A percentile compares a stretch with the other conserved stretches of the same genome.
Conservation (phyloP, 192 early-diverging fungal species). For the Spinellus fusiger region DNA sequence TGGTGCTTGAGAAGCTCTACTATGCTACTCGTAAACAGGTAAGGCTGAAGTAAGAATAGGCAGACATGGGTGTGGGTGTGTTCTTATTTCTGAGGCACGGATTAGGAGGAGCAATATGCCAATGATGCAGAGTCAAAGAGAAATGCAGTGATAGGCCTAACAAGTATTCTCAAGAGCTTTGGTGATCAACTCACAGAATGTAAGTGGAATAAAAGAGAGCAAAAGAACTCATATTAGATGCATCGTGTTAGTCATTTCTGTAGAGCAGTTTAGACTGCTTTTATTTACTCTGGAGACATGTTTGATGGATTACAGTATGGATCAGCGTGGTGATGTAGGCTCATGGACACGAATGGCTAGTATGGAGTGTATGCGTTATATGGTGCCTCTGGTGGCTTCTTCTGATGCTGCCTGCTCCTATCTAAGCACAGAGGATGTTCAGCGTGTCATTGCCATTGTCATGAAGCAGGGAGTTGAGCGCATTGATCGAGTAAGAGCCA, state of each 20-base stretch:
- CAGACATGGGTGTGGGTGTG: neutral
- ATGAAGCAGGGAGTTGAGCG: conserved; percentile 84
- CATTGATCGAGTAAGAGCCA: conserved; percentile 79
- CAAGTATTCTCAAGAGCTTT: conserved; percentile 39
- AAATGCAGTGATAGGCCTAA: conserved; percentile 59
- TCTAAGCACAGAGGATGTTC: conserved; percentile 33
- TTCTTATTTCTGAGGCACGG: neutral
- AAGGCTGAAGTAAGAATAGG: neutral
- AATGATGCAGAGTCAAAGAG: conserved; percentile 65
- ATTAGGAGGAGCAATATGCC: conserved; percentile 15
- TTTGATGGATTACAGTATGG: conserved; percentile 79
- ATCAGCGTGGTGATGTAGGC: conserved; percentile 93
- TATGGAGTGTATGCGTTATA: conserved; percentile 51
- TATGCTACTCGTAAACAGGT: conserved; percentile 16
- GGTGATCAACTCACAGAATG: conserved; percentile 29
- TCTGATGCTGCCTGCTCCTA: conserved; percentile 27
- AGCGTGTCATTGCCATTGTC: conserved; percentile 38
- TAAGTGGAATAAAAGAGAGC: conserved; percentile 7
- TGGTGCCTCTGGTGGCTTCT: conserved; percentile 35
- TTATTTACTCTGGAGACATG: conserved; percentile 54
- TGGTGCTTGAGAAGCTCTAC: conserved; percentile 11
- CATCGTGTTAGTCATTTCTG: conserved; percentile 22
- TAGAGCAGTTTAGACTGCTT: conserved; percentile 36
- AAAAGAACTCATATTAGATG: neutral
- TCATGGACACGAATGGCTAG: conserved; percentile 82